phyloP scores from a whole-genome alignment of 148 eudicot species.

The Diospyros lotus region DNA sequence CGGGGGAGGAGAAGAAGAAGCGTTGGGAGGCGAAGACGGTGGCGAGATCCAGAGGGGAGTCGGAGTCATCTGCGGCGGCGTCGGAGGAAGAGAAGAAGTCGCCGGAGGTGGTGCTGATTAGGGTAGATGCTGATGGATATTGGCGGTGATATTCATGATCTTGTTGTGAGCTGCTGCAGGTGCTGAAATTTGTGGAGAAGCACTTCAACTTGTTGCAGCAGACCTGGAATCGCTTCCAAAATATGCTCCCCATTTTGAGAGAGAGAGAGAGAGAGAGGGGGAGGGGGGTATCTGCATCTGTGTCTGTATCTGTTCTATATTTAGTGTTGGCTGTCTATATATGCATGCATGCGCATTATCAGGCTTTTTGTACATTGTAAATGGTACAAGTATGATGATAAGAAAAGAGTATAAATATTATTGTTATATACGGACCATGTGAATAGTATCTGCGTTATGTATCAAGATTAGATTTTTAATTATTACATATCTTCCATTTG shows the following conservation, averaged over 20 bases:
- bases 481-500: no score
- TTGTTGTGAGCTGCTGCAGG: conserved; percentile 20
- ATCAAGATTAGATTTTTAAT: no score
- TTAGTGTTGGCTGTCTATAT: no score
- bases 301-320: no score
- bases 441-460: no score
- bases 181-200: conserved; percentile 25
- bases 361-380: no score
- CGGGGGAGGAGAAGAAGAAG: conserved; percentile 65
- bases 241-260: conserved; percentile 32
- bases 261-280: conserved; percentile 4
- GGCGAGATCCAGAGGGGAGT: conserved; percentile 19
- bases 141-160: background rate
- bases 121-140: conserved; percentile 9
- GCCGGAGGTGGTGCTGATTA: conserved; percentile 21
- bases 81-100: conserved; percentile 9
- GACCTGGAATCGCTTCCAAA: conserved; percentile 38
- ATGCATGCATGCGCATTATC: no score
- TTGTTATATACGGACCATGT: no score
- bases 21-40: conserved; percentile 46
- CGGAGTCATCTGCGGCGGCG: conserved; percentile 2
- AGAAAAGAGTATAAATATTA: no score
- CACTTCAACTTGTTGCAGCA: conserved; percentile 52
- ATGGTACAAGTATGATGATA: no score
- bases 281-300: no score